Base-by-base conservation (phyloP, 2,329 filamentous ascomycete genomes). In the Aspergillus piperis region DNA sequence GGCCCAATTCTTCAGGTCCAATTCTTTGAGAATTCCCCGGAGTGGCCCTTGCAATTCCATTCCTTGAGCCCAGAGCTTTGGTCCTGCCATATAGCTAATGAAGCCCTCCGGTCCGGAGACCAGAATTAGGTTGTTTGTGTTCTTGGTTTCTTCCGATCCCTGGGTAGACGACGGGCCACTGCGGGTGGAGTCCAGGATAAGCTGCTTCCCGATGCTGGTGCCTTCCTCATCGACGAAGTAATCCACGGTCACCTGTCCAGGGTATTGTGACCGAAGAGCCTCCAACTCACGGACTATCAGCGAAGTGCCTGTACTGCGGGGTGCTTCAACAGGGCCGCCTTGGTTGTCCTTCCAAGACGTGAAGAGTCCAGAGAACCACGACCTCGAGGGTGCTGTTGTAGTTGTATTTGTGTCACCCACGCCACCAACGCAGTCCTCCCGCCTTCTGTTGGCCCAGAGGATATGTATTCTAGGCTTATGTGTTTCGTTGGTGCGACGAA, bases 41-140 rank as follows among this genome's bases (percentile, higher is more conserved):
- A 96, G 77, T 0, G 85, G 82, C 0, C 93, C 93, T 70, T 96
- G 92, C 10, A 85, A 81, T 76, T 96, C 90, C 59, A 80, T 80
- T 0, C 92, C 91, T 27, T 84, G 83, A 10, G 82, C 79, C 90
- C 91, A 96, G 3, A 85, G 77, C 63, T 96, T 96, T 8, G 87
- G 81, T 1, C 95, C 94, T 2, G 92, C 91, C 77, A 90, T 91
- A 64, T 89, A 84, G 47, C 85, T 84, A 41, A 98, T 84, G 76
- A 98, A 98, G 0, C 95, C 94, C 57, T 96, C 91, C 0, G 95
- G 94, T 0, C 95, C 95, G 0, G 92, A 96, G 1, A 98, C 85
- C 58, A 96, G 81, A n/a, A 97, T 80, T 19, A 96, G 73, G 61
- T 74, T 73, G 64, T 70, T 70, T 44, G 10, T 36, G 32, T 13